These are phyloP conservation scores for Encephalitozoon cuniculi DNA, from an alignment of 371 early-diverging fungal species.

Conservation along the genomic window DNA sequence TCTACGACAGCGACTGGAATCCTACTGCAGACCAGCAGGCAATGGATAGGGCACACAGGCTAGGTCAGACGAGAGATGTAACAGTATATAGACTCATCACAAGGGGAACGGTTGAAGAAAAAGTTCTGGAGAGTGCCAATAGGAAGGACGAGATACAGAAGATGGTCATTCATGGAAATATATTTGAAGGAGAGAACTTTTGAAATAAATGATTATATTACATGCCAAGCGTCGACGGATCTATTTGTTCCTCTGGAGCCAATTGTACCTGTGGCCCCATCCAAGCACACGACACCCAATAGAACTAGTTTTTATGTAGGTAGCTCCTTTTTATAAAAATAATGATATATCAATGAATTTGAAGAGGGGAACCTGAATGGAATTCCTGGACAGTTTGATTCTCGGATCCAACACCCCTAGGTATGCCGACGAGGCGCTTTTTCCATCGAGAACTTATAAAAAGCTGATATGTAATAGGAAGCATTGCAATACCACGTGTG, in stretches of 20 bases:
- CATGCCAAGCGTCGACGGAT: background rate
- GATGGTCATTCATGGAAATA: conserved; percentile 78
- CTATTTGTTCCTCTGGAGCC: background rate
- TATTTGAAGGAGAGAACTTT: conserved; percentile 48
- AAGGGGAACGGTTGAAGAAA: conserved; percentile 59
- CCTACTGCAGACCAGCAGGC: conserved; percentile 62
- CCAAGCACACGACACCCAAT: background rate
- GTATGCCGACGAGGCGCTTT: conserved; percentile 22
- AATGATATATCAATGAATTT: background rate
- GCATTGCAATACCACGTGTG: conserved; percentile 28
- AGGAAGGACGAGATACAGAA: conserved; percentile 90
- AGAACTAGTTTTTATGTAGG: background rate
- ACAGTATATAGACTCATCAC: conserved; percentile 60
- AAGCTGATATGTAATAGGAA: conserved; percentile 29
- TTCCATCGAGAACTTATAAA: conserved; percentile 19
- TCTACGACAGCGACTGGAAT: conserved; percentile 62
- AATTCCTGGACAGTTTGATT: conserved; percentile 25
- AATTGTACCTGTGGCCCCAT: background rate
- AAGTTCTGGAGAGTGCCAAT: conserved; percentile 76
- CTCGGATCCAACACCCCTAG: conserved; percentile 14
- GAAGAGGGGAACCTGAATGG: background rate
- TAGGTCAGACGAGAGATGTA: conserved; percentile 61
- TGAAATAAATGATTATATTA: background rate
- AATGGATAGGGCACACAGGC: conserved; percentile 61
- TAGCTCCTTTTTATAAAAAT: background rate